A percentile compares a stretch with the other conserved stretches of the same genome.
phyloP scores from a whole-genome alignment of 768 basidiomycete species.

The Leccinum broughii region DNA sequence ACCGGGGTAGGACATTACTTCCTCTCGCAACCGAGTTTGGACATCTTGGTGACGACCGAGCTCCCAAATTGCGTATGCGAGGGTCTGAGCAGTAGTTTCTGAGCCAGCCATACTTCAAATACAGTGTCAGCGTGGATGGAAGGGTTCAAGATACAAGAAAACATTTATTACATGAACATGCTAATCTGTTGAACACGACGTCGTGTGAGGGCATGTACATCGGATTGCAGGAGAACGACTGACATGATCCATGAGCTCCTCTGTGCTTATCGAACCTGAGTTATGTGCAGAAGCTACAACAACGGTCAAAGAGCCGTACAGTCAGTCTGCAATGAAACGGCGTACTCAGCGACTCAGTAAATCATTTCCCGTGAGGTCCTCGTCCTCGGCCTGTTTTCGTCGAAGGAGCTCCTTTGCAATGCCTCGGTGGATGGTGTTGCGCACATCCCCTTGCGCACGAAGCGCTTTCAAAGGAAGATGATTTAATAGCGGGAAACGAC shows the following conservation, averaged over 20 bases:
- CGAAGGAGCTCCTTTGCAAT: conserved; percentile 16
- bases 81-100: conserved; percentile 9
- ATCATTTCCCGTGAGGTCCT: conserved; percentile 1
- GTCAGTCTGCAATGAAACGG: neutral
- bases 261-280: conserved; percentile 4
- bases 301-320: neutral
- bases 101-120: conserved; percentile 7
- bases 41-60: conserved; percentile 5
- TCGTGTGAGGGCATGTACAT: neutral
- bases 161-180: conserved; percentile 12
- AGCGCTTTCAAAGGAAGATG: conserved; percentile 12
- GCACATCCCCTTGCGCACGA: conserved; percentile 13
- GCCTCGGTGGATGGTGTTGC: conserved; percentile 13
- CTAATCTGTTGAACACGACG: conserved; percentile 6
- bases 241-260: conserved; percentile 10
- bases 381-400: neutral
- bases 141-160: neutral
- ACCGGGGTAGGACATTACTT: neutral
- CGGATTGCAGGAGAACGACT: neutral
- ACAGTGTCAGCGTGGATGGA: neutral
- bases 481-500: conserved; percentile 8
- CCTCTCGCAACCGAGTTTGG: conserved; percentile 3
- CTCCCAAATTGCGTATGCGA: conserved; percentile 10
- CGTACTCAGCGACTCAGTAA: conserved; percentile 6
- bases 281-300: conserved; percentile 3